A percentile compares a stretch with the other conserved stretches of the same genome.
These are phyloP conservation scores for Starmerella geochares DNA, from an alignment of 805 yeast genomes.

Conservation along the genomic window DNA sequence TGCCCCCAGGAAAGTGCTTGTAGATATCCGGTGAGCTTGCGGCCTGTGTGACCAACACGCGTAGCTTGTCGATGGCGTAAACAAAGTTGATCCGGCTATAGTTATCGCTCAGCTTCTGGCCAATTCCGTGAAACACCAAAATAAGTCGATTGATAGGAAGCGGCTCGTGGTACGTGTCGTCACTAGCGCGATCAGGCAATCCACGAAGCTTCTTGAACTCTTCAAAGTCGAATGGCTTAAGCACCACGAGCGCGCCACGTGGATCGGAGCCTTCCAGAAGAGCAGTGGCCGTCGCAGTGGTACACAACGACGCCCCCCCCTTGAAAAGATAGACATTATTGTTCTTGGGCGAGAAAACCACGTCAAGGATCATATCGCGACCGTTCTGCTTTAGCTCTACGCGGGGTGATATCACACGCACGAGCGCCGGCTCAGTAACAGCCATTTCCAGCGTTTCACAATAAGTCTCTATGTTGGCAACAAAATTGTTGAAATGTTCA, in stretches of 20 bases:
- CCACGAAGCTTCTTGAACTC: background rate
- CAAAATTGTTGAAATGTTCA: conserved; percentile 28
- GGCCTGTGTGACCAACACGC: conserved; percentile 30
- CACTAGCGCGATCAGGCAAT: conserved; percentile 23
- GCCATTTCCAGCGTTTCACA: conserved; percentile 22
- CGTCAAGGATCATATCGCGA: conserved; percentile 17
- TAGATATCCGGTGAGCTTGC: conserved; percentile 22
- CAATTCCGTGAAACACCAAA: conserved; percentile 87
- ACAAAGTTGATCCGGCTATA: conserved; percentile 78
- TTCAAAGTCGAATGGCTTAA: conserved; percentile 29
- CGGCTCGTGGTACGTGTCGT: conserved; percentile 25
- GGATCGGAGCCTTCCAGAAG: conserved; percentile 17
- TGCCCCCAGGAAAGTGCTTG: conserved; percentile 17
- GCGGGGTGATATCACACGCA: conserved; percentile 23
- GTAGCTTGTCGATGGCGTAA: conserved; percentile 44
- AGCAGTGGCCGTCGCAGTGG: conserved; percentile 12
- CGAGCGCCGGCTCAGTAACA: conserved; percentile 24
- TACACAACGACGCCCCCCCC: conserved; percentile 13
- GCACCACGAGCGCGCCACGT: conserved; percentile 11
- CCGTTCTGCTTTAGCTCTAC: conserved; percentile 21
- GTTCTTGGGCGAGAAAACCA: conserved; percentile 29
- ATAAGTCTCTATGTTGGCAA: conserved; percentile 20
- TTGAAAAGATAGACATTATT: conserved; percentile 21
- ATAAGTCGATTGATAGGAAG: conserved; percentile 50
- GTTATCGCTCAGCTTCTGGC: conserved; percentile 73